Base-by-base conservation (phyloP, 208 protist species). In the Leishmania martiniquensis region DNA sequence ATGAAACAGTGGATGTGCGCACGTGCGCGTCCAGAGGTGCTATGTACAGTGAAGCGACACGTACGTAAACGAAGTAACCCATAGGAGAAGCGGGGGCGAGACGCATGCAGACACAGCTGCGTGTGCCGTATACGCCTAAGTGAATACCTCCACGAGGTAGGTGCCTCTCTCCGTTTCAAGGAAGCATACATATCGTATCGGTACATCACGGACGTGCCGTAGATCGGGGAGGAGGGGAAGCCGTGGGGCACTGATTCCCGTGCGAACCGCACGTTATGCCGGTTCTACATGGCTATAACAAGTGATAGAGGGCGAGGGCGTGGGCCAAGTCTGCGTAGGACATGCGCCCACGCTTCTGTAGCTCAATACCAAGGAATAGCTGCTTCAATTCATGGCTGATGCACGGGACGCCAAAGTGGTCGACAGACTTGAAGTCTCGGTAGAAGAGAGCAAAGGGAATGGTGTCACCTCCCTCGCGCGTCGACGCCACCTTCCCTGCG, bases 331-430 rank as follows among this genome's bases (percentile, higher is more conserved):
- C 87, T 55, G 84, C 77, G 72, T 87, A 91, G 80, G 80, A 84
- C 77, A 90, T 86, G 55, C 82, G 83, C 10, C 86, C 84, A 34
- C 83, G 85, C 15, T 82, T 63, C 49, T 71, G 45, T 47, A 83
- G 74, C 44, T 84, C 78, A 63, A 90, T 83, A 17, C 83, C 76
- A 47, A 83, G 72, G 67, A 93, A 93, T 17, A 93, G 70, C 34
- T 68, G 78, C 72, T 85, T 83, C 52, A 91, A 42, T 55, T 82
- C 77, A 45, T 85, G 69, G 49, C 78, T 87, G 29, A 81, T 63
- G 51, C 85, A 78, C n/a, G 89, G 91, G n/a, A 87, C 82, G 29
- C 91, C 91, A 72, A 91, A 87, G 66, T 34, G 90, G 45, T 93
- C 91, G 29, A 95, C 77, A 3, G 57, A 73, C 47, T 84, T 83